These are phyloP conservation scores for Samsoniella hepiali DNA, from an alignment of 2,329 filamentous ascomycete species.

Conservation along the genomic window DNA sequence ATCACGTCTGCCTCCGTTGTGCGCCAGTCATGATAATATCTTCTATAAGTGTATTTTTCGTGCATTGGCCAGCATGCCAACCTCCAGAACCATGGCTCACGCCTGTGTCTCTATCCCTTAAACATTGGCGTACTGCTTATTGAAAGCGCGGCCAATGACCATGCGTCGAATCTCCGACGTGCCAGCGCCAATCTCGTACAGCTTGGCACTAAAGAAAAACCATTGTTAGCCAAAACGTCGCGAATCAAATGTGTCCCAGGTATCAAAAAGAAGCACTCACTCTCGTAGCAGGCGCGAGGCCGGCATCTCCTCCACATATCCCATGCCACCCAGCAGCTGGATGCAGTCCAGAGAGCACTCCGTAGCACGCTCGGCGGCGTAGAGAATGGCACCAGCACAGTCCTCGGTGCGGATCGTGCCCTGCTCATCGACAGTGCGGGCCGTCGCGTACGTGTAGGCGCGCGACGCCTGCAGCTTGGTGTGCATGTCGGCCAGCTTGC, in stretches of 20 bases:
- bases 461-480: constrained; percentile 81
- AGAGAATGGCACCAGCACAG: constrained; percentile 90
- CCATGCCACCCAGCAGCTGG: constrained; percentile 91
- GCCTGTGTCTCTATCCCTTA: constrained; percentile 17
- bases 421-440: constrained; percentile 73
- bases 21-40: constrained; percentile 12
- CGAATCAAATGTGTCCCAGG: background rate
- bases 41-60: constrained; percentile 1
- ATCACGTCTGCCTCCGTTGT: constrained; percentile 8
- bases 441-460: constrained; percentile 86
- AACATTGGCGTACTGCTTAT: constrained; percentile 68
- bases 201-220: constrained; percentile 50
- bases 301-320: constrained; percentile 93
- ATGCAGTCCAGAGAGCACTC: constrained; percentile 85
- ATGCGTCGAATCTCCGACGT: constrained; percentile 92
- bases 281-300: constrained; percentile 78
- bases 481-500: constrained; percentile 95
- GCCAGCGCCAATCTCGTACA: constrained; percentile 96
- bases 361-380: constrained; percentile 85
- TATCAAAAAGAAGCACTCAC: constrained; percentile 36
- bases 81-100: background rate
- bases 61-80: background rate
- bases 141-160: constrained; percentile 90
- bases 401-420: constrained; percentile 78
- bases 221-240: constrained; percentile 29